Base-by-base conservation (phyloP, 495 filamentous ascomycete species). In the Pseudotulostoma volvatum region DNA sequence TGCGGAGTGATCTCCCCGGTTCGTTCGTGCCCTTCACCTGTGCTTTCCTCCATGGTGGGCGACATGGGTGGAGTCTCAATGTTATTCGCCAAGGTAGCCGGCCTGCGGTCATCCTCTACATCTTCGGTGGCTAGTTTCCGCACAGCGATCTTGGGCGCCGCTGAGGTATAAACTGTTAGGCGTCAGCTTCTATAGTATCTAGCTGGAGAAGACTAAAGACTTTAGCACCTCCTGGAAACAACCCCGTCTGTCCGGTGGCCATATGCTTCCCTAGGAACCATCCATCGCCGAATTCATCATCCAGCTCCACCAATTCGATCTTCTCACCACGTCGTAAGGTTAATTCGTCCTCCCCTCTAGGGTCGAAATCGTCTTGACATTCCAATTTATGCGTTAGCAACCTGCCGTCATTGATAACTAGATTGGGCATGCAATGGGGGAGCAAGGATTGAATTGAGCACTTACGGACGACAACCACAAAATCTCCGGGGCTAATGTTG, bases 281-380 rank as follows among this genome's bases (percentile, higher is more conserved):
- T 38, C 90, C 92, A 63, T 99, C 92, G 36, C 82, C 82, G 57
- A 95, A 99, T 48, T 93, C 92, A 54, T 96, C 88, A 56, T 96
- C 88, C 44, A 92, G 74, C 55, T 96, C 90, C 31, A 94, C 74
- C 40, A 99, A 63, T 61, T 92, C 78, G 37, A 99, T 84, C 20
- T 81, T 78, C 49, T 95, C 87, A 42, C 85, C 85, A 45, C 85
- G 90, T 23, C 69, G 63, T 48, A 99, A 64, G 46, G 69, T 90
- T 49, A 99, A 71, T 63, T 99, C 92, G 59, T 99, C 92, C 33
- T 79, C 76, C 54, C 84, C 87, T 40, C 88, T 77, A 38, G 87
- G 82, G 47, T 73, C 63, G 59, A 96, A 96, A 57, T 93, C 85
- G 64, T 97, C 68, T 70, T n/a, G n/a, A n/a, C n/a, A n/a, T n/a